A percentile compares a stretch with the other conserved stretches of the same genome.
These are phyloP conservation scores for Talaromyces sp. DNA, from an alignment of 2,329 filamentous ascomycete species.

Conservation along the genomic window DNA sequence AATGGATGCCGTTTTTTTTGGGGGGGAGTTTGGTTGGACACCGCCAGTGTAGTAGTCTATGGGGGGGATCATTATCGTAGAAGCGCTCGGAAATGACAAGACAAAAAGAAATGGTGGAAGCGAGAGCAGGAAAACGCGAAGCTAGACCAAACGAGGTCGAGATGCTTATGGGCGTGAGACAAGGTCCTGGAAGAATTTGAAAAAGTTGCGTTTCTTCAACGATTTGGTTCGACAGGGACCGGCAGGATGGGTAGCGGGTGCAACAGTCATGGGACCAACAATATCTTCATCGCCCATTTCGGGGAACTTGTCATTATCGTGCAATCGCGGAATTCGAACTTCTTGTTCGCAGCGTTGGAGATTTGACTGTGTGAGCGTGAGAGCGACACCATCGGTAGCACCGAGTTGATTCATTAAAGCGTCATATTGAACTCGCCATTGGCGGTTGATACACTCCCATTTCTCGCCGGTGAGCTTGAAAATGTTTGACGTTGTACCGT, in stretches of 20 bases:
- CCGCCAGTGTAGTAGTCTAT: slow-evolving; percentile 28
- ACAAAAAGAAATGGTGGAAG: slow-evolving; percentile 1
- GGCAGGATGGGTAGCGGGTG: slow-evolving; percentile 46
- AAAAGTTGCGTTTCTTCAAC: slow-evolving; percentile 46
- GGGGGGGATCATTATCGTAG: slow-evolving; percentile 29
- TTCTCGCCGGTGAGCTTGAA: slow-evolving; percentile 85
- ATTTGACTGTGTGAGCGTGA: slow-evolving; percentile 43
- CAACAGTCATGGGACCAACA: slow-evolving; percentile 81
- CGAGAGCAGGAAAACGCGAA: not conserved
- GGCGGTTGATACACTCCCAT: slow-evolving; percentile 76
- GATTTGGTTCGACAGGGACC: slow-evolving; percentile 44
- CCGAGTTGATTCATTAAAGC: slow-evolving; percentile 59
- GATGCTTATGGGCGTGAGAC: slow-evolving; percentile 34
- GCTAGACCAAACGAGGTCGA: not conserved
- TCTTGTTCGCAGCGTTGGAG: slow-evolving; percentile 52
- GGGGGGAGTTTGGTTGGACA: slow-evolving; percentile 1
- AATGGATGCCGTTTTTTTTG: not conserved
- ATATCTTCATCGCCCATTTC: slow-evolving; percentile 88
- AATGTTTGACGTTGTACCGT: slow-evolving; percentile 84
- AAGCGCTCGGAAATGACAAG: slow-evolving; percentile 14
- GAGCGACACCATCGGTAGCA: slow-evolving; percentile 36
- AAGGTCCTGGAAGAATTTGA: slow-evolving; percentile 49
- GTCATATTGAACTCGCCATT: slow-evolving; percentile 74
- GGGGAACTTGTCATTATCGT: slow-evolving; percentile 77
- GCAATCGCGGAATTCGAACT: slow-evolving; percentile 48